Percentiles rank a stretch among this genome's conserved stretches.
Conservation (phyloP, 306 rosid species). For the Sicyos edulis region DNA sequence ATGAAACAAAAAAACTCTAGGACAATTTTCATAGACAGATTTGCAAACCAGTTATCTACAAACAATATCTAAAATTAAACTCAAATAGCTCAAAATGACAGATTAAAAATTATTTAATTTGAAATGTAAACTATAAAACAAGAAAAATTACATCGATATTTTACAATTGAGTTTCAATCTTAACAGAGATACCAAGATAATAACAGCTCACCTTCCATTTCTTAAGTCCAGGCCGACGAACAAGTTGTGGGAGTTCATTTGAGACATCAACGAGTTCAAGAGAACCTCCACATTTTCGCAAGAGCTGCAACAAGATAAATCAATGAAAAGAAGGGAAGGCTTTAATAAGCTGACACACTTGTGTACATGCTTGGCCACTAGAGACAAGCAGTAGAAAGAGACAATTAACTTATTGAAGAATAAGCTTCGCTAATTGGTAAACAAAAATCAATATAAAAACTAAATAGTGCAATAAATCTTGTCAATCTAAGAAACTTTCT, state of each 20-base stretch:
- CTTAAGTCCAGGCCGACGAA: constrained; percentile 74
- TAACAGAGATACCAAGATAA: background rate
- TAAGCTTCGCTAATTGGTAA: background rate
- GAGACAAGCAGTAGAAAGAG: constrained; percentile 29
- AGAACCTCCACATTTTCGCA: constrained; percentile 72
- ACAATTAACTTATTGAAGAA: background rate
- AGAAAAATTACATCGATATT: background rate
- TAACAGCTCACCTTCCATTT: constrained; percentile 57
- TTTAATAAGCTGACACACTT: no score
- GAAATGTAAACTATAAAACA: background rate
- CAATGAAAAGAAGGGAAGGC: no score
- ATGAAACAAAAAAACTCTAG: background rate
- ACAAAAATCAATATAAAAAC: background rate
- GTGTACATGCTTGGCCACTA: no score
- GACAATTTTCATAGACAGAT: background rate
- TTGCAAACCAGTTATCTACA: background rate
- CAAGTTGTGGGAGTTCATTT: constrained; percentile 80
- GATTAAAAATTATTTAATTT: background rate
- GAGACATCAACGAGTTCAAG: constrained; percentile 85
- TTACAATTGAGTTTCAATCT: background rate
- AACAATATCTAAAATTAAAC: background rate
- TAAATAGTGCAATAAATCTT: background rate
- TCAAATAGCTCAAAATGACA: background rate
- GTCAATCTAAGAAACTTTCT: background rate
- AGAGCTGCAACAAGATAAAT: constrained; percentile 35